Evolutionary conservation across 2,329 filamentous ascomycete species (phyloP), one percentile per base, ranked within the genome.

Genomic region (Karstenula rhodostoma): DNA sequence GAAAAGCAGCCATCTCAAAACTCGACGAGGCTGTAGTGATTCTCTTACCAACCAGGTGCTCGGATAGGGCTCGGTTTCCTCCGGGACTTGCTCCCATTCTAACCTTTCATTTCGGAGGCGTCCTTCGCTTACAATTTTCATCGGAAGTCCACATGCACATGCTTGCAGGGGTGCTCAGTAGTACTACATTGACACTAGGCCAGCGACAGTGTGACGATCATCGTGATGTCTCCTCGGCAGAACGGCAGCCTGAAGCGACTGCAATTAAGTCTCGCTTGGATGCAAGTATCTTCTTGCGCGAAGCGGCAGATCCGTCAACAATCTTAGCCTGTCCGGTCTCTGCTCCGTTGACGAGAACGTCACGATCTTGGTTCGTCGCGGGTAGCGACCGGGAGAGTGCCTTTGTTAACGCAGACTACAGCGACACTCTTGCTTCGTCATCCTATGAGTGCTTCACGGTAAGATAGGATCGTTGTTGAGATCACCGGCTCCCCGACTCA

Each of bases 381-480:
- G 44, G n/a, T n/a, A n/a, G 12, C 22, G 19, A 19, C 50, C 23
- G 35, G 33, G 35, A 52, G 22, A 23, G 35, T 8, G 23, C 23
- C 32, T 52, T 52, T 33, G 32, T 35, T 52, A 29, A 23, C 2
- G 33, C 50, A 29, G 22, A 25, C 35, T 42, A 43, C 35, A 29
- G 50, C 50, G 22, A 9, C 17, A 52, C 27, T 22, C 17, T 27
- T 25, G 23, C 33, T 13, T 13, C n/a, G 17, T 13, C 19, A 23
- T 43, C 50, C 23, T 42, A 43, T 42, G 33, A 42, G 6, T 19
- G 13, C n/a, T 27, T 43, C 22, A 17, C 35, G 50, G 33, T 29
- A 15, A 52, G 50, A 27, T 13, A n/a, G 50, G 50, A 52, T 52
- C 43, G 50, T 35, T 23, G 9, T 29, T 15, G 50, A 15, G 25